Evolutionary conservation across 2,329 filamentous ascomycete species (phyloP).

Genomic region (Lomentospora prolificans): DNA sequence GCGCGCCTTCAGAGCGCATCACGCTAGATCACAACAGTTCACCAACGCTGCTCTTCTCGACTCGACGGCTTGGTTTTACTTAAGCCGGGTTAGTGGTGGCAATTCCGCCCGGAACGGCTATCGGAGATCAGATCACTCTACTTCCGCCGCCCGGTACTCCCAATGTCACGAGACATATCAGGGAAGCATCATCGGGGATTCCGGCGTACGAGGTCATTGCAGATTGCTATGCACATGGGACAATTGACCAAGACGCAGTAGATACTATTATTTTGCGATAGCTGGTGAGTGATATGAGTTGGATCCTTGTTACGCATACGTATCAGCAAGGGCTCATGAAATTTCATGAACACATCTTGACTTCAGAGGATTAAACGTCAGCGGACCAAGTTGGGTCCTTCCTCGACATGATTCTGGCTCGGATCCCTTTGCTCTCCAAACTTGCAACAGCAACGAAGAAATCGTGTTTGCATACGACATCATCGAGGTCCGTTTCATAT

Average conservation of each 20-base stretch:
- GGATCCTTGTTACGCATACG: too few relatives aligned
- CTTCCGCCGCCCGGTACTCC: background rate
- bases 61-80: background rate
- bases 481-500: conserved; percentile 12
- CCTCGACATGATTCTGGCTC: conserved; percentile 6
- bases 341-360: too few relatives aligned
- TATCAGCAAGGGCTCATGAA: too few relatives aligned
- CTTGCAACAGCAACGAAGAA: background rate
- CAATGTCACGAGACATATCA: too few relatives aligned
- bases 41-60: background rate
- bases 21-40: background rate
- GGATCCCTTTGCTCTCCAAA: conserved; percentile 9
- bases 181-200: too few relatives aligned
- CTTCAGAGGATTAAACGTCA: too few relatives aligned
- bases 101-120: background rate
- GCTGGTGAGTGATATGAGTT: too few relatives aligned
- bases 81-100: background rate
- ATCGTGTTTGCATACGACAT: conserved; percentile 12
- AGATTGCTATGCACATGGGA: too few relatives aligned
- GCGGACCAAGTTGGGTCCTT: too few relatives aligned
- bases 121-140: background rate
- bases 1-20: background rate
- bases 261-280: too few relatives aligned
- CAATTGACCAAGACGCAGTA: too few relatives aligned
- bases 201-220: too few relatives aligned